These are phyloP conservation scores for Fusarium algeriense DNA, from an alignment of 2,329 filamentous ascomycete genomes.

Conservation along the genomic window DNA sequence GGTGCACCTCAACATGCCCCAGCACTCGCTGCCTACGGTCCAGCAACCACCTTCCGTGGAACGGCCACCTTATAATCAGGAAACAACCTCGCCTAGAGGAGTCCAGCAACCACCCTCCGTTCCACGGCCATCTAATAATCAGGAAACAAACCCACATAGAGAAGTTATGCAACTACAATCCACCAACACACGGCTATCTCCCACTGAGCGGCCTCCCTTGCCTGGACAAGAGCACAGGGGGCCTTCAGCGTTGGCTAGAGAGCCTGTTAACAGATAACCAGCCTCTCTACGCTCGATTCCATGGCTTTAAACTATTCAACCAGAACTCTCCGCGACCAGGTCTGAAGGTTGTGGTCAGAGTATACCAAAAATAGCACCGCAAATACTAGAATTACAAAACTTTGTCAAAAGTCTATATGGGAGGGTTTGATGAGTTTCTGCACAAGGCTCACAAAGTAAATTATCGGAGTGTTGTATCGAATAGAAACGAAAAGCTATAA, in stretches of 20 bases:
- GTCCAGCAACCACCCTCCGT: not conserved
- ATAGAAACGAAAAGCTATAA: constrained; percentile 6
- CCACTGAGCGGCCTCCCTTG: too few relatives aligned
- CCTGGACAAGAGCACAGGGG: too few relatives aligned
- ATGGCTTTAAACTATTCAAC: not conserved
- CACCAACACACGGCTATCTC: too few relatives aligned
- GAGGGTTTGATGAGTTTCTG: not conserved
- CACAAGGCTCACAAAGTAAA: not conserved
- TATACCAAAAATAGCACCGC: too few relatives aligned
- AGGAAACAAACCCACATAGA: too few relatives aligned
- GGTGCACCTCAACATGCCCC: too few relatives aligned
- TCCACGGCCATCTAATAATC: too few relatives aligned
- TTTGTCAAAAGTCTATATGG: not conserved
- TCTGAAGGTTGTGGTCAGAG: not conserved
- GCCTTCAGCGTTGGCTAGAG: too few relatives aligned
- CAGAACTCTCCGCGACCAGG: not conserved
- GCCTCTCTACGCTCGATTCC: not conserved
- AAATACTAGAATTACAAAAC: not conserved
- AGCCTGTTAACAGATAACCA: not conserved
- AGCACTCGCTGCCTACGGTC: not conserved
- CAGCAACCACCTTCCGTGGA: not conserved
- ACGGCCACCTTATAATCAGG: too few relatives aligned
- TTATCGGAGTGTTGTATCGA: not conserved
- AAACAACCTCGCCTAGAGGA: too few relatives aligned
- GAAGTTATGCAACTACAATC: too few relatives aligned